Evolutionary conservation across 169 alveolate species (phyloP).

Genomic region (Eimeria maxima): DNA sequence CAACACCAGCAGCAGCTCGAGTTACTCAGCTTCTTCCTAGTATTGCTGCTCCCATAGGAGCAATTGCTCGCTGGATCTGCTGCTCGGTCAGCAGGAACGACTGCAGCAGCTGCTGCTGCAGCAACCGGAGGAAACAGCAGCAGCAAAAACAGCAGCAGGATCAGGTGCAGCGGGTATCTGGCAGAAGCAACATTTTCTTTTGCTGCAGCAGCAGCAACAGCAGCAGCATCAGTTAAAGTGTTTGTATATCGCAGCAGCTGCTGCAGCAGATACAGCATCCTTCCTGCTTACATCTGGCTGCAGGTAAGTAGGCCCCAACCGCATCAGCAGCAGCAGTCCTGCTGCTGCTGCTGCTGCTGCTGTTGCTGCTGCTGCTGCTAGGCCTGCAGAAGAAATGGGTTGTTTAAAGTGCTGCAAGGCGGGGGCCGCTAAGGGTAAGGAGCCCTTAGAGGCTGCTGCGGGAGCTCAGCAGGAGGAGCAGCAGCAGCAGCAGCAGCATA

Average conservation of each 20-base stretch:
- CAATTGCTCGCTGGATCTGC: too few species aligned
- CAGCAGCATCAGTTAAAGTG: too few species aligned
- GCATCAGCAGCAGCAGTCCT: background rate
- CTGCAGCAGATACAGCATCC: background rate
- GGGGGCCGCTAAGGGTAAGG: background rate
- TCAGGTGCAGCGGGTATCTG: too few species aligned
- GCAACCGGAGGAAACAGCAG: too few species aligned
- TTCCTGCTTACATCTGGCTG: background rate
- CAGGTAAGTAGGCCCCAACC: too few species aligned
- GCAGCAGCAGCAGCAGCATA: background rate
- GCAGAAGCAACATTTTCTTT: too few species aligned
- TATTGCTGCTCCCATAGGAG: background rate
- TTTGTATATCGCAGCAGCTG: background rate
- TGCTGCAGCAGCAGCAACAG: background rate
- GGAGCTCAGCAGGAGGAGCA: background rate
- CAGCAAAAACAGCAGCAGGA: background rate
- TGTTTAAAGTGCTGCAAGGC: background rate
- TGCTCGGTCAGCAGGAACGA: too few species aligned
- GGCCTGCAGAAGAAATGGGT: background rate
- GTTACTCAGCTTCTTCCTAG: too few species aligned
- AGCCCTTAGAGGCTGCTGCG: background rate
- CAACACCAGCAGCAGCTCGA: background rate
- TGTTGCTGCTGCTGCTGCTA: background rate
- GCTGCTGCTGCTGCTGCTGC: background rate
- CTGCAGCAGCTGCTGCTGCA: background rate